Evolutionary conservation across 306 rosid species (phyloP).

Genomic region (Trifolium fragiferum): DNA sequence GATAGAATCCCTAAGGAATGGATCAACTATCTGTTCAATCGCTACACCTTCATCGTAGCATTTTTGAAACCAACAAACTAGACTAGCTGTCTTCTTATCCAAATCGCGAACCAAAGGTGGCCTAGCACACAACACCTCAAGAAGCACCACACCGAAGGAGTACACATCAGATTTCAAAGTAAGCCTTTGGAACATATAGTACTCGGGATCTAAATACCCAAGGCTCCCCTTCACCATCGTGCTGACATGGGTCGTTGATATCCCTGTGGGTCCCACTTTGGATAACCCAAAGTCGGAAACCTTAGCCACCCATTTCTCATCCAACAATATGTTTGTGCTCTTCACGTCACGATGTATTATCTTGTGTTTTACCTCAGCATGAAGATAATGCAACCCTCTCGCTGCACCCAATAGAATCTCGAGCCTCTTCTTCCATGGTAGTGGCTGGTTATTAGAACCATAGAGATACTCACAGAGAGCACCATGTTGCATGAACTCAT

Average conservation of each 20-base stretch:
- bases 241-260: not conserved
- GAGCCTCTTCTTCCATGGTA: constrained; percentile 47
- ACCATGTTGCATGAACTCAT: constrained; percentile 48
- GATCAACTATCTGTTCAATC: too few relatives aligned
- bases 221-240: not conserved
- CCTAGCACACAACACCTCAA: constrained; percentile 48
- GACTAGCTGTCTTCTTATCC: constrained; percentile 7
- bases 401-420: constrained; percentile 46
- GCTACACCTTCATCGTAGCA: too few relatives aligned
- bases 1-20: not conserved
- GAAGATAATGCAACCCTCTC: constrained; percentile 50
- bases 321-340: constrained; percentile 48
- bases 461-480: constrained; percentile 47
- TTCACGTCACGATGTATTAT: constrained; percentile 58
- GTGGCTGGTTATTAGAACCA: not conserved
- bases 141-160: constrained; percentile 53
- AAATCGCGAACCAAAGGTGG: constrained; percentile 9
- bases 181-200: constrained; percentile 20
- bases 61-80: constrained; percentile 4
- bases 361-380: constrained; percentile 25
- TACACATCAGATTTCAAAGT: constrained; percentile 55
- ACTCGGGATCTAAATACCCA: constrained; percentile 34
- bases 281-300: constrained; percentile 52
- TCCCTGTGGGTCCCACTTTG: constrained; percentile 36
- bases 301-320: constrained; percentile 46